Base-by-base conservation (phyloP, 345 rosid genomes). In the Excoecaria cochinchinensis region DNA sequence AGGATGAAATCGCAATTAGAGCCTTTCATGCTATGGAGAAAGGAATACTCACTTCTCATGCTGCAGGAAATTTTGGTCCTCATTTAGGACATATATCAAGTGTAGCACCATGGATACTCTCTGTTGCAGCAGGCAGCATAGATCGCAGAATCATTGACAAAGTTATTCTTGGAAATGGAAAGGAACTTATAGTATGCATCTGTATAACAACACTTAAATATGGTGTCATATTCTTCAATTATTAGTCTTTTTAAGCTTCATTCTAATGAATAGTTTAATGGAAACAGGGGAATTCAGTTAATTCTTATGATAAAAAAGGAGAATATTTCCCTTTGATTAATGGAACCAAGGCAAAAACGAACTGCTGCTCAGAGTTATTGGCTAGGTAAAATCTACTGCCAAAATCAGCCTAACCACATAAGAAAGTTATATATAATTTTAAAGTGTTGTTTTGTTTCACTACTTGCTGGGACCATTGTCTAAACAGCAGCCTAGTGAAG, bases 51-150 rank as follows among this genome's bases (percentile, higher is more conserved):
- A 74, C 77, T 0, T 19, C 51, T 7, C 79, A 79, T 10, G 39
- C 83, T 38, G 87, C 77, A 3, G 84, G 84, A 12, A 84, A 81
- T 55, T 4, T 1, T 19, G 86, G 82, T 17, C 7, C 60, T 0
- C 1, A 1, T 2, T 8, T 3, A 12, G 67, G 57, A 19, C 13
- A 48, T 1, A 65, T 69, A 3, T 0, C 59, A 5, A 84, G 84
- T 21, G 62, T 62, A 3, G 82, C 84, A 8, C 87, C 87, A 2
- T 84, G 87, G 84, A 1, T 76, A 4, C 46, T 84, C 39, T 17
- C 83, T 3, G 83, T 84, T 1, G 87, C 75, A 11, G 83, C 83
- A 6, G 79, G 83, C 76, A 81, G 58, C 64, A 73, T 38, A 4
- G 82, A 81, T 73, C 84, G 87, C 9, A 48, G 4, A 0, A 71